Evolutionary conservation across 1,284 basidiomycete genomes (phyloP).

Genomic region (Leucoagaricus sp.): DNA sequence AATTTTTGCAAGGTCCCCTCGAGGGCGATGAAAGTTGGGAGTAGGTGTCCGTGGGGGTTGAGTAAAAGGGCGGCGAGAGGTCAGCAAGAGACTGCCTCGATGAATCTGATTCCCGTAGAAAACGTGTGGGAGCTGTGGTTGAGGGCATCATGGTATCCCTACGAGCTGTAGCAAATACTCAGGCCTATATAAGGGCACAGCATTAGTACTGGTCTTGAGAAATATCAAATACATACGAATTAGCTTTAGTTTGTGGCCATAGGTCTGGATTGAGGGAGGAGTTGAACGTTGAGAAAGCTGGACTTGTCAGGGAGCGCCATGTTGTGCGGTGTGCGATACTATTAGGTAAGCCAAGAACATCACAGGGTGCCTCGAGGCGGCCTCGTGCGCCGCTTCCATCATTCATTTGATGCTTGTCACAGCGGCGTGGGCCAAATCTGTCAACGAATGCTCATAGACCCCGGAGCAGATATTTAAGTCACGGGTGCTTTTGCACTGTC

Average conservation of each 20-base stretch:
- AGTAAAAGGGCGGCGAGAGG: not conserved
- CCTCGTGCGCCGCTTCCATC: constrained; percentile 13
- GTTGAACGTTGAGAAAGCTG: not conserved
- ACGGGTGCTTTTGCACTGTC: too few species aligned
- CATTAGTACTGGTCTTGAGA: not conserved
- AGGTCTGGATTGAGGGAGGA: not conserved
- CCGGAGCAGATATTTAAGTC: not conserved
- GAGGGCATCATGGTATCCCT: constrained; percentile 2
- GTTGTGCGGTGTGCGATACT: not conserved
- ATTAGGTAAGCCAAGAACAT: not conserved
- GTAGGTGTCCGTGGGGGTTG: not conserved
- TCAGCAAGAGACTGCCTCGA: constrained; percentile 2
- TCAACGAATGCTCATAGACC: not conserved
- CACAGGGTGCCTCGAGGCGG: constrained; percentile 10
- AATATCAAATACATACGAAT: not conserved
- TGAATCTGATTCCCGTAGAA: constrained; percentile 5
- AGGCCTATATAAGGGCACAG: not conserved
- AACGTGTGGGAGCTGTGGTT: constrained; percentile 8
- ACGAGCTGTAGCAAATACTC: not conserved
- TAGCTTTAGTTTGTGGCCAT: constrained; percentile 3
- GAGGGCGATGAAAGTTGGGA: not conserved
- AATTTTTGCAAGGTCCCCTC: not conserved
- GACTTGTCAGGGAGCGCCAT: constrained; percentile 3
- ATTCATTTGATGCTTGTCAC: constrained; percentile 14
- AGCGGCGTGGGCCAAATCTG: not conserved